These are phyloP conservation scores for Drechslerella dactyloides DNA, from an alignment of 2,329 filamentous ascomycete species.

Conservation along the genomic window DNA sequence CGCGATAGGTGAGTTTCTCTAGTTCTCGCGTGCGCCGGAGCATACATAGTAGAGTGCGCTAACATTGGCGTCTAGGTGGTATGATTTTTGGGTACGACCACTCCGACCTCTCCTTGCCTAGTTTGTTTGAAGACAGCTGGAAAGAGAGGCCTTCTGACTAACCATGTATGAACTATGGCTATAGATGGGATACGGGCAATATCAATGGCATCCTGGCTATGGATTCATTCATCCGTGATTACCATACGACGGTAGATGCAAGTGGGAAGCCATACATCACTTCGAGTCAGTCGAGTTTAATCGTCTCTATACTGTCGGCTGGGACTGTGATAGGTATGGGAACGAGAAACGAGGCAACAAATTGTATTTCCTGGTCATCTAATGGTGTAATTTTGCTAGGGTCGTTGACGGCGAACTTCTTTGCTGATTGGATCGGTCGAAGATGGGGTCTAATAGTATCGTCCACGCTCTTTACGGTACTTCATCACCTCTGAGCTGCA, in stretches of 20 bases:
- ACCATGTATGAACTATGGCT: neutral
- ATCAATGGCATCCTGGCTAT: constrained; percentile 68
- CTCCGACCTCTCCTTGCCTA: neutral
- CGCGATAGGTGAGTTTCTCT: constrained; percentile 33
- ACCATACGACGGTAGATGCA: constrained; percentile 22
- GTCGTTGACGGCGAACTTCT: constrained; percentile 75
- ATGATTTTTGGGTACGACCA: constrained; percentile 43
- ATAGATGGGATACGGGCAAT: constrained; percentile 62
- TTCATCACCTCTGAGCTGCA: constrained; percentile 59
- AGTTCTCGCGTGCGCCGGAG: neutral
- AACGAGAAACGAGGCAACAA: constrained; percentile 68
- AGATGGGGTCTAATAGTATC: constrained; percentile 69
- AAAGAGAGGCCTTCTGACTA: neutral
- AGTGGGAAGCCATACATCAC: constrained; percentile 41
- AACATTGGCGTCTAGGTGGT: constrained; percentile 26
- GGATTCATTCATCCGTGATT: constrained; percentile 55
- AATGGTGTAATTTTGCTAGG: constrained; percentile 62
- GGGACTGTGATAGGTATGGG: constrained; percentile 79
- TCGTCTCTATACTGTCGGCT: constrained; percentile 76
- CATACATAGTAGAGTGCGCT: neutral
- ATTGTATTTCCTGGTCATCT: constrained; percentile 70
- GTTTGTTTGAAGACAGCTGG: neutral
- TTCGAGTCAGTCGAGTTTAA: constrained; percentile 65
- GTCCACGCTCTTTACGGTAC: constrained; percentile 68
- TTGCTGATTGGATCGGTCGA: constrained; percentile 63